Base-by-base conservation (phyloP, 1,284 basidiomycete genomes). In the Trichosporon inkin region DNA sequence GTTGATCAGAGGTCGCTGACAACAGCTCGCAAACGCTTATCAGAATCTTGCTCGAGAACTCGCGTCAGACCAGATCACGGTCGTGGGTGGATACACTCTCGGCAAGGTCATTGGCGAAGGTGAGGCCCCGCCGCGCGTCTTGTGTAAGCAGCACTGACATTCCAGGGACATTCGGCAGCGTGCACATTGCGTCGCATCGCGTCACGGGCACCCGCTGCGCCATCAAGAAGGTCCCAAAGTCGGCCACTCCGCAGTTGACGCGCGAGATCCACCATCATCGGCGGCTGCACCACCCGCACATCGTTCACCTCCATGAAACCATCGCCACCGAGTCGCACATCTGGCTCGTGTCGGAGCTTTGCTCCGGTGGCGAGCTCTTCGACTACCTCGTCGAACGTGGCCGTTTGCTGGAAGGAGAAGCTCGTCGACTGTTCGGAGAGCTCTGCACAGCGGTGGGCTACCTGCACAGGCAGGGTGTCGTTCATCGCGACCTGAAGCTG, bases 231-330 rank as follows among this genome's bases (percentile, higher is more conserved):
- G 92, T 99, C 64, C 92, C 95, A 37, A 98, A 98, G 79, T 85
- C 86, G 60, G 86, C 91, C 80, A 91, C 92, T 53, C 82, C 92
- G 24, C 84, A 90, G 51, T 84, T 99, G 53, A 99, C 94, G 13
- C 85, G 96, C 65, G 96, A 99, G 80, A 95, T 99, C 61, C 95
- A 99, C 73, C 95, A 99, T 72, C 96, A 99, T 79, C 89, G 96
- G 34, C 87, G 92, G 53, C 84, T 99, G 8, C 95, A 97, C 73
- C 95, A 99, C 72, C 92, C 92, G 0, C 86, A 97, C 73, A 86
- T 98, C 71, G 89, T 92, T 34, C 92, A 97, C 75, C 87, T 99
- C 73, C 97, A 90, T 81, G 96, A 99, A 78, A 92, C 99, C 71
- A 90, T 98, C 71, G 95, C 94, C 13, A 98, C 96, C 0, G 96